These are phyloP conservation scores for Gastrolobium bilobum DNA, from an alignment of 306 rosid species.

Conservation along the genomic window DNA sequence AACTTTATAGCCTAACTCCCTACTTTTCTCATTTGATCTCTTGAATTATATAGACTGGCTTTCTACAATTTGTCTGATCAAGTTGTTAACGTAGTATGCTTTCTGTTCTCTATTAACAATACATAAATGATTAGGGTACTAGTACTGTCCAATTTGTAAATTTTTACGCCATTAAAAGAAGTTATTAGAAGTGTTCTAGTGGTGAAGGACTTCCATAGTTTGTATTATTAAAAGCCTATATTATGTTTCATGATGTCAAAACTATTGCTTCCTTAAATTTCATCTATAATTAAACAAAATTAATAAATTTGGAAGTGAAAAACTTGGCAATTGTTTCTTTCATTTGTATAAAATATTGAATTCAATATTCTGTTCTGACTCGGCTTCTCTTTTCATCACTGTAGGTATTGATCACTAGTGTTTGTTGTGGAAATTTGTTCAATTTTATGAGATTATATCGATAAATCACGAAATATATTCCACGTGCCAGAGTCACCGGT, in stretches of 20 bases:
- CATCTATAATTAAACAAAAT: background rate
- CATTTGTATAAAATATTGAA: too few species aligned
- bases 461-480: background rate
- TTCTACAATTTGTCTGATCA: slow-evolving; percentile 40
- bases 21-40: slow-evolving; percentile 30
- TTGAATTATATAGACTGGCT: slow-evolving; percentile 34
- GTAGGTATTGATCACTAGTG: background rate
- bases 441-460: background rate
- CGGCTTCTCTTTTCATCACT: background rate
- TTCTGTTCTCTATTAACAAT: slow-evolving; percentile 2
- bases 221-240: too few species aligned
- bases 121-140: background rate
- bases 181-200: background rate
- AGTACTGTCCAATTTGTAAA: background rate
- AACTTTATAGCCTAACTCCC: slow-evolving; percentile 20
- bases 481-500: too few species aligned
- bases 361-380: background rate
- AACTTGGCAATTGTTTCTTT: background rate
- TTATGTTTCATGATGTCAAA: background rate
- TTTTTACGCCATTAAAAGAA: background rate
- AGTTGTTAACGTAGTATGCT: background rate
- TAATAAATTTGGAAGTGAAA: background rate
- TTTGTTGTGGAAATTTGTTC: background rate
- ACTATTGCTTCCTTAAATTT: background rate
- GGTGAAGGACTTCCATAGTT: too few species aligned